These are phyloP conservation scores for Carallia pectinifolia DNA, from an alignment of 345 rosid genomes.

Conservation along the genomic window DNA sequence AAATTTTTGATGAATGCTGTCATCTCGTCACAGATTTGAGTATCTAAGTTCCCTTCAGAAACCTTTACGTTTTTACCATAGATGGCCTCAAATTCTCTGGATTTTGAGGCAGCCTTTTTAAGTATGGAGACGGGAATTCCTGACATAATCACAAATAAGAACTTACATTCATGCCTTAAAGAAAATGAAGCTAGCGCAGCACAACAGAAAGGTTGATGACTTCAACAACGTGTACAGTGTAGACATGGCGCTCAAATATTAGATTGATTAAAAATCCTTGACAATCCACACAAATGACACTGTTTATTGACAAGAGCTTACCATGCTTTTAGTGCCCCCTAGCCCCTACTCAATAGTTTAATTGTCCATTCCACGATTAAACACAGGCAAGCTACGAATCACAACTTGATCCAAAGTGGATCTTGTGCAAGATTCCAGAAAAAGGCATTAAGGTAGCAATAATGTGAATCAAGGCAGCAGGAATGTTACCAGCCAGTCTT, in stretches of 20 bases:
- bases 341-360: neutral
- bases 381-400: neutral
- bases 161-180: slow-evolving; percentile 5
- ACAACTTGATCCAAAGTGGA: neutral
- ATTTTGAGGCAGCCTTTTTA: slow-evolving; percentile 59
- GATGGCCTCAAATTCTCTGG: slow-evolving; percentile 61
- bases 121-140: slow-evolving; percentile 77
- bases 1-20: slow-evolving; percentile 41
- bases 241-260: neutral
- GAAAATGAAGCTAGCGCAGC: neutral
- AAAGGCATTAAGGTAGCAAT: neutral
- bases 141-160: slow-evolving; percentile 29
- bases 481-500: slow-evolving; percentile 74
- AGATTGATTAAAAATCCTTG: neutral
- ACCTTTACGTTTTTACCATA: slow-evolving; percentile 44
- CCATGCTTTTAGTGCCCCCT: no score
- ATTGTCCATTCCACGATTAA: neutral
- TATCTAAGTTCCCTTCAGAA: slow-evolving; percentile 7
- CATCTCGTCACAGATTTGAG: slow-evolving; percentile 22
- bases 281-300: no score
- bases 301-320: no score
- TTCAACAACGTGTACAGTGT: neutral
- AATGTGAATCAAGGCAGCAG: slow-evolving; percentile 5
- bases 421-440: slow-evolving; percentile 6
- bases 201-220: neutral